phyloP scores from a whole-genome alignment of 208 protist genomes.

The Herpetomonas tarakana region DNA sequence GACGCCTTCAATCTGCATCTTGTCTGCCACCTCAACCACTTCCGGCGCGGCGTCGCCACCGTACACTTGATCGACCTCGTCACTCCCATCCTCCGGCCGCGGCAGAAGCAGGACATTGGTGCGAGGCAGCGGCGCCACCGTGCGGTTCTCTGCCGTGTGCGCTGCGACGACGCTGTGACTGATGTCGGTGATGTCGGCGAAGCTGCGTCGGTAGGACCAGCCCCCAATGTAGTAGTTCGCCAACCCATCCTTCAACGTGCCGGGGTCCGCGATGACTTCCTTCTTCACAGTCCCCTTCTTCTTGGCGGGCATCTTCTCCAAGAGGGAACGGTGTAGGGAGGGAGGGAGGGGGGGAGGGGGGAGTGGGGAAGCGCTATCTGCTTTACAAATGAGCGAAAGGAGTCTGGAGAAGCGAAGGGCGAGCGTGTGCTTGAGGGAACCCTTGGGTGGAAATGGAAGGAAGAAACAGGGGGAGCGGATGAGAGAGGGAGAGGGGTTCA shows the following conservation, averaged over 20 bases:
- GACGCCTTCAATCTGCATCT: constrained; percentile 53
- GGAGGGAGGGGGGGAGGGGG: neutral
- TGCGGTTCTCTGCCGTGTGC: constrained; percentile 49
- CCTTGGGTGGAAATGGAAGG: no score
- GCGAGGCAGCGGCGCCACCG: constrained; percentile 42
- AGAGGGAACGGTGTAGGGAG: constrained; percentile 12
- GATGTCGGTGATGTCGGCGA: constrained; percentile 58
- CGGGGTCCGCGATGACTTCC: constrained; percentile 66
- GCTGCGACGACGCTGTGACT: constrained; percentile 32
- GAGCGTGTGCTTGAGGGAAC: no score
- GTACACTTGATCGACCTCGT: neutral
- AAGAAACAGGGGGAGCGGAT: no score
- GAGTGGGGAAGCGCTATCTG: no score
- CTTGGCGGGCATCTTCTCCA: constrained; percentile 33
- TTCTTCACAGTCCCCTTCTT: constrained; percentile 32
- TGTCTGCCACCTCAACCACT: constrained; percentile 37
- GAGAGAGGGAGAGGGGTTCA: no score
- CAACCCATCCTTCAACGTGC: constrained; percentile 44
- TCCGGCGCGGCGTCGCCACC: neutral
- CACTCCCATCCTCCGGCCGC: constrained; percentile 1
- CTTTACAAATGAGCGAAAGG: no score
- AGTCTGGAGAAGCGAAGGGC: no score
- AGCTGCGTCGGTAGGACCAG: constrained; percentile 59
- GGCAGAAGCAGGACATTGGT: constrained; percentile 67
- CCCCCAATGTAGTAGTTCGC: constrained; percentile 71